A percentile compares a stretch with the other conserved stretches of the same genome.
Conservation (phyloP, 2,329 filamentous ascomycete species). For the Pseudofabraea citricarpa region DNA sequence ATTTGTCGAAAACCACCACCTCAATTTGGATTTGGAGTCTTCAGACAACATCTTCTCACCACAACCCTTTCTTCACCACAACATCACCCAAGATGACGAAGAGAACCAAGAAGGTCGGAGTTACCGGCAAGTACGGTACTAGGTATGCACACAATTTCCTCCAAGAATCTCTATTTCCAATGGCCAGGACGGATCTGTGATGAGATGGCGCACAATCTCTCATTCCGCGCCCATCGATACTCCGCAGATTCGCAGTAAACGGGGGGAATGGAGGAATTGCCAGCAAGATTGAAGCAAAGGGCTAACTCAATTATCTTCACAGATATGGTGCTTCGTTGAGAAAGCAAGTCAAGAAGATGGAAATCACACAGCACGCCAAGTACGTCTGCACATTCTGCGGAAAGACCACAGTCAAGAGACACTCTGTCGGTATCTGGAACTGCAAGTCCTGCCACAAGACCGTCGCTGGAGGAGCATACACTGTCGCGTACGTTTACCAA, state of each 20-base stretch:
- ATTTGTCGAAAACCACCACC: too few species aligned
- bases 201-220: too few species aligned
- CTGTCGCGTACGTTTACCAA: conserved; percentile 78
- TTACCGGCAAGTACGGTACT: conserved; percentile 98
- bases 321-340: conserved; percentile 99
- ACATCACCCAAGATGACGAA: conserved; percentile 75
- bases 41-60: conserved; percentile 4
- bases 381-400: conserved; percentile 99
- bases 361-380: conserved; percentile 96
- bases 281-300: conserved; percentile 6
- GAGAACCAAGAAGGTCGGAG: conserved; percentile 97
- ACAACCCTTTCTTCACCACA: conserved; percentile 20
- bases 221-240: too few species aligned
- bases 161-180: conserved; percentile 9
- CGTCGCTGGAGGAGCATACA: conserved; percentile 89
- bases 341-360: conserved; percentile 99
- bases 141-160: conserved; percentile 58
- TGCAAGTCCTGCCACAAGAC: conserved; percentile 95
- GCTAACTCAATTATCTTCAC: conserved; percentile 20
- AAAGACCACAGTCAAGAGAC: conserved; percentile 89
- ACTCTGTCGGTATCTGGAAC: conserved; percentile 93
- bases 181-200: too few species aligned
- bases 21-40: too few species aligned
- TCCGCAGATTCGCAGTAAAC: too few species aligned
- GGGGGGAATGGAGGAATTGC: too few species aligned